Base-by-base conservation (phyloP, 2,329 filamentous ascomycete species). In the Trichoderma sp. region DNA sequence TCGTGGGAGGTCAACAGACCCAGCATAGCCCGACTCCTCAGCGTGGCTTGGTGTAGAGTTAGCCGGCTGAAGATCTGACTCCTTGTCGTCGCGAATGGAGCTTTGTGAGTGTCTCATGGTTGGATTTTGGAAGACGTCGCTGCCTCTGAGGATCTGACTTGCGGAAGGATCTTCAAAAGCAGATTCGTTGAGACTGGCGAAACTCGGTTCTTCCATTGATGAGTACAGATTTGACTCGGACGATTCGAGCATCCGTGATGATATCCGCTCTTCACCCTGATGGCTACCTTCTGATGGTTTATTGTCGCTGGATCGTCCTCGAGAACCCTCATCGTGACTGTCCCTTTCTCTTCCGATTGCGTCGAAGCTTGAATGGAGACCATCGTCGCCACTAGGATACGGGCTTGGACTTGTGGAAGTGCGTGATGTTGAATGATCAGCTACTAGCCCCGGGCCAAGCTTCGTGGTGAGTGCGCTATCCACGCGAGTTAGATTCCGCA, bases 81-180 rank as follows among this genome's bases (percentile, higher is more conserved):
- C 18, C 66, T 8, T 65, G 67, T 13, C 68, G 67, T 46, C 68
- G 66, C 34, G 75, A 2, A 79, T 79, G 0, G 78, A 77, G 0
- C 84, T 85, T 1, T 75, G 77, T 0, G 85, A 85, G 11, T 83
- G 82, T 30, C 81, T 84, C 75, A 94, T 87, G 0, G 90, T 92
- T 18, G 93, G 93, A 30, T 89, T 90, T 72, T 91, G 89, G 75
- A 99, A 98, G 10, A 97, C 91, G 73, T 96, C 93, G 73, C 94
- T 97, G 39, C 92, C 89, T 65, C 88, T 87, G 10, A 99, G 82
- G 46, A 98, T 97, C 78, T 97, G 94, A 77, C 95, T 98, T 3
- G 92, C 95, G 4, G 94, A 96, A 59, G 91, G 90, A 69, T 94
- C 92, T 52, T 94, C 91, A 66, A 86, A 87, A 0, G 88, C 89